Conservation (phyloP, 1,139 yeast species). For the Maudiozyma humilis region DNA sequence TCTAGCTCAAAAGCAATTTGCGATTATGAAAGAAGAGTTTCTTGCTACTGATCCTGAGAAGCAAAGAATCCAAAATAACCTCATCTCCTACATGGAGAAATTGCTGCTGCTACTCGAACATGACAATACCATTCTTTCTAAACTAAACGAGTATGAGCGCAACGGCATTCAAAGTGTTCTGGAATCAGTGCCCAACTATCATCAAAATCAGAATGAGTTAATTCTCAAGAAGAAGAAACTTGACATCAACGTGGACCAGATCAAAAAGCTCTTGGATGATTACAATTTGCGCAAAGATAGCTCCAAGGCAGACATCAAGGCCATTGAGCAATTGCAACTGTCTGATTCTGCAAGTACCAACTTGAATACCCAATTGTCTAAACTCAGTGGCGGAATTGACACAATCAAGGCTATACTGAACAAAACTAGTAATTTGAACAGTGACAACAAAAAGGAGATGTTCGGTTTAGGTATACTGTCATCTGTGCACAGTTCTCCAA, state of each 20-base stretch:
- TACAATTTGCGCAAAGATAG: constrained; percentile 6
- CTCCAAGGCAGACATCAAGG: constrained; percentile 2
- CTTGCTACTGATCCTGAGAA: constrained; percentile 5
- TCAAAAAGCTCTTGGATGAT: constrained; percentile 1
- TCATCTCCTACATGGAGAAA: constrained; percentile 6
- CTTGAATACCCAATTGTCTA: neutral
- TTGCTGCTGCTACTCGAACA: constrained; percentile 3
- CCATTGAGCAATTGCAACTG: neutral
- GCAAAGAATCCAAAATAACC: constrained; percentile 4
- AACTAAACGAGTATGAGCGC: constrained; percentile 4
- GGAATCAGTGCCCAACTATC: neutral
- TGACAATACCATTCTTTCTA: constrained; percentile 4
- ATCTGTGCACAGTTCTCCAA: neutral
- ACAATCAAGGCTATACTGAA: neutral
- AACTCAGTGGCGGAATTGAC: neutral
- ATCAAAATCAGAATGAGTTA: constrained; percentile 1
- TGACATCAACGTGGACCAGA: constrained; percentile 4
- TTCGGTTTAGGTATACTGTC: constrained; percentile 5
- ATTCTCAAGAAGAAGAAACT: constrained; percentile 2
- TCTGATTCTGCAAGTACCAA: neutral
- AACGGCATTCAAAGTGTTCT: neutral
- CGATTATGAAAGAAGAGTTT: constrained; percentile 2
- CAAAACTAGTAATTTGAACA: neutral
- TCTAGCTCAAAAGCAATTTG: constrained; percentile 38
- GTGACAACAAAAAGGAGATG: neutral